Base-by-base conservation (phyloP, 768 basidiomycete species). In the Mycena filopes region DNA sequence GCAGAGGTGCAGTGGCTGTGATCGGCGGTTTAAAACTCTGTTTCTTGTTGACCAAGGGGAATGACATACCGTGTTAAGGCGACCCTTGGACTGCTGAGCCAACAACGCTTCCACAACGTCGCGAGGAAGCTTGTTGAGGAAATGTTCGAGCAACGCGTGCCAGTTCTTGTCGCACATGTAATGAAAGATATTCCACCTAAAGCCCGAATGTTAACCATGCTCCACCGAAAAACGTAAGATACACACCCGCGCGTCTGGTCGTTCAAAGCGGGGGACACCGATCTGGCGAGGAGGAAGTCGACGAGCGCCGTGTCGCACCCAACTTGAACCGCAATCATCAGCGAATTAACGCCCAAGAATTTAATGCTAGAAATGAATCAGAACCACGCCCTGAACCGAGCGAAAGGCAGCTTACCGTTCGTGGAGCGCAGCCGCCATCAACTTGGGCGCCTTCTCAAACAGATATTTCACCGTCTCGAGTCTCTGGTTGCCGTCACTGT, bases 131-230 rank as follows among this genome's bases (percentile, higher is more conserved):
- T 83, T 84, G 15, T 80, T 71, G 6, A 88, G 71, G 2, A 87
- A 69, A 68, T 86, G 79, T 29, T 81, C 72, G 16, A 88, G 70
- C 21, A 81, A 62, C 2, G 77, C 72, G 6, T 67, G 61, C 12
- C 77, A 48, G 43, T 74, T 75, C 0, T 58, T 50, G 0, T 68
- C 41, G 69, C 81, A 83, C 36, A 85, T 71, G 18, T 81, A 73
- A 72, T 90, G 89, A 63, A 82, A 84, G 23, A 89, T 81, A 68
- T 90, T 90, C 79, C 80, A 86, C 7, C 87, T 90, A 60, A 40
- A 51, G 45, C 53, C 4, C 23, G 28, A 15, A 65, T 61, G 5
- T 62, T n/a, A 18, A 53, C 28, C 45, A 28, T 31, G 45, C n/a
- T n/a, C n/a, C n/a, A 51, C 8, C 12, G 31, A 15, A 26, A 48